phyloP scores from a whole-genome alignment of 1,284 basidiomycete genomes.

The Cutaneotrichosporon mucoides region DNA sequence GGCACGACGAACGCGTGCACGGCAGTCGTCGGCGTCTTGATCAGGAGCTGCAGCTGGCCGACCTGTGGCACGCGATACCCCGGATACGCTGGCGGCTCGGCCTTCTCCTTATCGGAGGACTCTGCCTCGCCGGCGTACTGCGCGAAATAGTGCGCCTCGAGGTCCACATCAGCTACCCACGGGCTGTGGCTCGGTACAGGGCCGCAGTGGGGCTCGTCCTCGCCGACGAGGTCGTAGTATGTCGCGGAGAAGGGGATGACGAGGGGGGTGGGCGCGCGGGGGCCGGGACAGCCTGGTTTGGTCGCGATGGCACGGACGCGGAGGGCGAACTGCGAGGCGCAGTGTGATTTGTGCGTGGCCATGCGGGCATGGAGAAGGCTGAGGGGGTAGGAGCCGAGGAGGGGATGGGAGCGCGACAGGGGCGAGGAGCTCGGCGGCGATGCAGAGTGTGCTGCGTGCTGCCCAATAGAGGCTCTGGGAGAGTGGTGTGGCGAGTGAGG shows the following conservation, averaged over 20 bases:
- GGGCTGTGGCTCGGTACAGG: conserved; percentile 31
- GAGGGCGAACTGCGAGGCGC: conserved; percentile 26
- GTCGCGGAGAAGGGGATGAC: conserved; percentile 41
- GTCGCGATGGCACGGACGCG: conserved; percentile 20
- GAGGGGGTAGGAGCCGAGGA: conserved; percentile 41
- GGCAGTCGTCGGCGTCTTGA: conserved; percentile 51
- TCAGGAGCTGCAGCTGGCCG: conserved; percentile 54
- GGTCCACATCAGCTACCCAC: conserved; percentile 45
- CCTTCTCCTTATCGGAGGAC: no score
- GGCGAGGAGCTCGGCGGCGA: background rate
- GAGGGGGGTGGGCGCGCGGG: conserved; percentile 31
- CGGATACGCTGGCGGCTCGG: conserved; percentile 48
- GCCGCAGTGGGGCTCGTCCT: background rate
- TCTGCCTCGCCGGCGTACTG: conserved; percentile 1
- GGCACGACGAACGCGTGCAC: conserved; percentile 54
- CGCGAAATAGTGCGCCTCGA: conserved; percentile 37
- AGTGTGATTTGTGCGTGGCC: conserved; percentile 36
- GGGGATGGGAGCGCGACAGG: conserved; percentile 40
- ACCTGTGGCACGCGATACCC: conserved; percentile 52
- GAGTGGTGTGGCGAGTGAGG: no score
- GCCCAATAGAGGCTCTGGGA: no score
- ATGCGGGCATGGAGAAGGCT: conserved; percentile 43
- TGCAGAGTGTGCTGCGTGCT: no score
- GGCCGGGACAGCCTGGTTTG: conserved; percentile 15
- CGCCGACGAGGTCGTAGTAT: conserved; percentile 40